A percentile compares a stretch with the other conserved stretches of the same genome.
Evolutionary conservation across 495 filamentous ascomycete genomes (phyloP).

Genomic region (Pseudevernia furfuracea): DNA sequence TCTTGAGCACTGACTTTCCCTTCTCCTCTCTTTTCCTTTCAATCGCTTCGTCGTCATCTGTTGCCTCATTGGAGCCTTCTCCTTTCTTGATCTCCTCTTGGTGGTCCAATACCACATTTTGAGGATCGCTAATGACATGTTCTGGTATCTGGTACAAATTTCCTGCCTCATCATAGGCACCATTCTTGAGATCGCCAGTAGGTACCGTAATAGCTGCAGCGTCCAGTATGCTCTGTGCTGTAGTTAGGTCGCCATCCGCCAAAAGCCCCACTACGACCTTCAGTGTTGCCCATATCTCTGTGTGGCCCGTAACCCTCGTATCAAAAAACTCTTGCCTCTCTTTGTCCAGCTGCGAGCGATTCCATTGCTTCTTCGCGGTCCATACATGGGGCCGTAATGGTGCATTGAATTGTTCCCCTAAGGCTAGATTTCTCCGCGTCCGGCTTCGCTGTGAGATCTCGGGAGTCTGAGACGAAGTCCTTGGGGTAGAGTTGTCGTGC

Average conservation of each 20-base stretch:
- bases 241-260: conserved; percentile 51
- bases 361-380: conserved; percentile 50
- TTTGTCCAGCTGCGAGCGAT: conserved; percentile 39
- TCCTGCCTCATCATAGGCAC: conserved; percentile 71
- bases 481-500: conserved; percentile 17
- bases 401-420: conserved; percentile 44
- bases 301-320: conserved; percentile 67
- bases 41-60: conserved; percentile 45
- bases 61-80: conserved; percentile 35
- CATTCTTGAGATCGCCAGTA: conserved; percentile 60
- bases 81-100: conserved; percentile 19
- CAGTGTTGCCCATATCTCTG: conserved; percentile 73
- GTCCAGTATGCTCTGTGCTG: conserved; percentile 68
- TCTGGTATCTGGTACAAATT: conserved; percentile 68
- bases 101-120: conserved; percentile 50
- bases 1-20: conserved; percentile 44
- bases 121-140: conserved; percentile 68
- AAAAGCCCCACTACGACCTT: conserved; percentile 57
- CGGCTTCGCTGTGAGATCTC: conserved; percentile 18
- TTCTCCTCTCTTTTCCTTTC: conserved; percentile 60
- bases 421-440: conserved; percentile 22
- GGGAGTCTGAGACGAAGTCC: conserved; percentile 17
- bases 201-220: conserved; percentile 75
- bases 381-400: conserved; percentile 46
- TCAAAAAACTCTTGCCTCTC: conserved; percentile 68